phyloP scores from a whole-genome alignment of 2,329 filamentous ascomycete genomes.

The Podosphaera fusca region DNA sequence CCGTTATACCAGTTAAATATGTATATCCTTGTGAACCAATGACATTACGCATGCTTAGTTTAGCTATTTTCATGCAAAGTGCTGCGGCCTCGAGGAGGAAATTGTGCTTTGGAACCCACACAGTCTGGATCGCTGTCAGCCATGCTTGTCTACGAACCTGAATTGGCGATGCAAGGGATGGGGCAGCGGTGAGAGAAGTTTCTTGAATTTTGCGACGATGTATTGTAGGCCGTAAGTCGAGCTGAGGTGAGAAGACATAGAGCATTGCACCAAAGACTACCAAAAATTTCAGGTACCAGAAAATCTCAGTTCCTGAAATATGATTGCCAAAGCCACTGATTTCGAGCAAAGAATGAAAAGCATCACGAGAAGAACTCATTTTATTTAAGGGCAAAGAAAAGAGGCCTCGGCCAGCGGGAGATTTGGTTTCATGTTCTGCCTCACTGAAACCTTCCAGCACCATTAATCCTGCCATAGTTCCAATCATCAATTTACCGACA shows the following conservation, averaged over 20 bases:
- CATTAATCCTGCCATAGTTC: slow-evolving; percentile 80
- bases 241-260: slow-evolving; percentile 30
- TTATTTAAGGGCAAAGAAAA: slow-evolving; percentile 38
- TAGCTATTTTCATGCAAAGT: slow-evolving; percentile 55
- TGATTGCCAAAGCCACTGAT: slow-evolving; percentile 32
- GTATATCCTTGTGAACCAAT: slow-evolving; percentile 61
- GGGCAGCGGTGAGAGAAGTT: slow-evolving; percentile 26
- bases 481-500: slow-evolving; percentile 68
- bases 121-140: slow-evolving; percentile 79
- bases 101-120: slow-evolving; percentile 73
- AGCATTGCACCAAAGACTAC: slow-evolving; percentile 29
- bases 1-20: slow-evolving; percentile 53
- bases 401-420: slow-evolving; percentile 41
- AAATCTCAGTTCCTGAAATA: slow-evolving; percentile 20
- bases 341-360: slow-evolving; percentile 19
- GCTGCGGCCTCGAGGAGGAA: slow-evolving; percentile 71
- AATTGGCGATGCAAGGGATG: slow-evolving; percentile 59
- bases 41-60: slow-evolving; percentile 56
- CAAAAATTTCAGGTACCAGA: slow-evolving; percentile 29
- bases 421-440: slow-evolving; percentile 35
- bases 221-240: slow-evolving; percentile 23
- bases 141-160: slow-evolving; percentile 72
- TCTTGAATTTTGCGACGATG: slow-evolving; percentile 29
- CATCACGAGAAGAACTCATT: slow-evolving; percentile 24
- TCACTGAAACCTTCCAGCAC: slow-evolving; percentile 58